Evolutionary conservation across 2,329 filamentous ascomycete species (phyloP).

Genomic region (Harringtonia aguacate): DNA sequence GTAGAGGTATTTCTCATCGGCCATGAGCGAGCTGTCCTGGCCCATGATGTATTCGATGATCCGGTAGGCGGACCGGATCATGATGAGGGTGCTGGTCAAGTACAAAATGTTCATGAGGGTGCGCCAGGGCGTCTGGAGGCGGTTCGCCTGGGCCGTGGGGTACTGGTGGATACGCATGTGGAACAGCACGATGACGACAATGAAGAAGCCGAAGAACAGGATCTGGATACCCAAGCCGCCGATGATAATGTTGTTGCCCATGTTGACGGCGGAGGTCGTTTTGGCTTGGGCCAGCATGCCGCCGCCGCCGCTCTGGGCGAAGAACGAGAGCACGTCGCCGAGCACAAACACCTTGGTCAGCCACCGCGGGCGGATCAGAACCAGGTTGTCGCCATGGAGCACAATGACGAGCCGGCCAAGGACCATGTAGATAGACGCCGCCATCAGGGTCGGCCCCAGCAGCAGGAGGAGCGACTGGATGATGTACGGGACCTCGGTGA

Average conservation of each 20-base stretch:
- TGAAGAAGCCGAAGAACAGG: conserved; percentile 33
- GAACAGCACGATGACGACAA: conserved; percentile 2
- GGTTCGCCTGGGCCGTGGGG: neutral
- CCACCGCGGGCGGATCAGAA: conserved; percentile 17
- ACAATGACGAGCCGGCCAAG: conserved; percentile 31
- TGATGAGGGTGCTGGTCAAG: conserved; percentile 18
- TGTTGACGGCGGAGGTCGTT: conserved; percentile 15
- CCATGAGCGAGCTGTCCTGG: conserved; percentile 16
- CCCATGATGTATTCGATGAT: conserved; percentile 27
- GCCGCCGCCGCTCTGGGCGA: conserved; percentile 20
- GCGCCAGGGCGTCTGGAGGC: neutral
- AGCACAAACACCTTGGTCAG: neutral
- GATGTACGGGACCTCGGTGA: conserved; percentile 25
- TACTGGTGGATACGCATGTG: conserved; percentile 1
- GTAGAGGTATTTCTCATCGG: conserved; percentile 19
- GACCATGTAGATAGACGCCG: conserved; percentile 40
- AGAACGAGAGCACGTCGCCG: neutral
- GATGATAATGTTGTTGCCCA: conserved; percentile 33
- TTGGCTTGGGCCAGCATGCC: conserved; percentile 20
- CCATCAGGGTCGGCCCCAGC: conserved; percentile 36
- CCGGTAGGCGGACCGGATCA: conserved; percentile 25
- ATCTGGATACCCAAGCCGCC: conserved; percentile 35
- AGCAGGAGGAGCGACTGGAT: conserved; percentile 32
- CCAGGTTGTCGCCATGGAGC: conserved; percentile 17
- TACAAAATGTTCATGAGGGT: conserved; percentile 12